Base-by-base conservation (phyloP, 108 stramenopile species). In the Cyclotella atomus region DNA sequence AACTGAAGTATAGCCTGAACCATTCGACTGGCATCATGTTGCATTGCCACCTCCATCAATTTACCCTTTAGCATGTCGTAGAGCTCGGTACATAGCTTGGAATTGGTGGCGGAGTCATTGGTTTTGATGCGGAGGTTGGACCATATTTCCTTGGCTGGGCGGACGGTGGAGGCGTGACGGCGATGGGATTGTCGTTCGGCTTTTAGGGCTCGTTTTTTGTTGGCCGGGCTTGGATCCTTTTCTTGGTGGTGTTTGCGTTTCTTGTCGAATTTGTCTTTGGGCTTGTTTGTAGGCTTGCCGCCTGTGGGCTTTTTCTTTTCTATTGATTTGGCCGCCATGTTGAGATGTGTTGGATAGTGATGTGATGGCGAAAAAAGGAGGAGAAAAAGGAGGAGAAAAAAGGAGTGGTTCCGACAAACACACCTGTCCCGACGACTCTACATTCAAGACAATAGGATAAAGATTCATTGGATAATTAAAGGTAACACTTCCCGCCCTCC, bases 11-110 rank as follows among this genome's bases (percentile, higher is more conserved):
- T 87, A 2, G 89, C 92, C 80, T 97, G 97, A 7, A 95, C 91
- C 27, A 91, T 88, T 24, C 97, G 87, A 53, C 89, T 90, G 9
- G 95, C 94, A 77, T 97, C 97, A 70, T 97, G 97, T 65, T 95
- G 93, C 79, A 95, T 82, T 8, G 90, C 91, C 56, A 97, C 88
- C 75, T 91, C 88, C 54, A 76, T 79, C 23, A 86, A 82, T 75
- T 93, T 91, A 12, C 89, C 90, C 44, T 68, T 77, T 24, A 96
- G 75, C 68, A 96, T 66, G 45, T 81, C 75, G 79, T 89, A 90
- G 20, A 94, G 84, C 64, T 90, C 75, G 16, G 86, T 82, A 74
- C 88, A 88, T 27, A 91, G 54, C 50, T 77, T 73, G 8, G 76
- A 68, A 57, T 65, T 92, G 4, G 92, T 88, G n/a, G 85, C 83